Conservation (phyloP, 306 rosid genomes). For the Casuarina glauca region DNA sequence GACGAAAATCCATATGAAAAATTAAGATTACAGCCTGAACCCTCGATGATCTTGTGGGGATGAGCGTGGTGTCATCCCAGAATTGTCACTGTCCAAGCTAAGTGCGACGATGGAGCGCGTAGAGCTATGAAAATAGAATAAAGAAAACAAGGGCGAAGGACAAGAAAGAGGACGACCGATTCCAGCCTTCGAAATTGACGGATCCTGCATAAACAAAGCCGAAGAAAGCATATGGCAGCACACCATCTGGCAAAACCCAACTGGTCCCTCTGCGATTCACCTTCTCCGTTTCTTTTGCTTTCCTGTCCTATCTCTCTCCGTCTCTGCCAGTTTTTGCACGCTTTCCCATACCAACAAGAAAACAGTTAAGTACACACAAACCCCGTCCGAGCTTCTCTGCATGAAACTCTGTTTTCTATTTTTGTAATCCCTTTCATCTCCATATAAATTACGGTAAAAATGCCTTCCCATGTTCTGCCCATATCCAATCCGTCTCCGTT, state of each 20-base stretch:
- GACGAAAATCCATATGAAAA: no score
- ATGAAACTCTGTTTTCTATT: neutral
- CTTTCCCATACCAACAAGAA: neutral
- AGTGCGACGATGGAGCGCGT: no score
- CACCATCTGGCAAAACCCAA: constrained; percentile 12
- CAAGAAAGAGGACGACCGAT: constrained; percentile 8
- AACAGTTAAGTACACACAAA: neutral
- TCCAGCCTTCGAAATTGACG: constrained; percentile 17
- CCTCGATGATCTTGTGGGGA: no score
- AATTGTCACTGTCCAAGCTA: no score
- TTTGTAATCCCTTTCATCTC: neutral
- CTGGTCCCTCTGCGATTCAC: neutral
- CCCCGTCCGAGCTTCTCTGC: neutral
- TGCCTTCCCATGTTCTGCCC: constrained; percentile 70
- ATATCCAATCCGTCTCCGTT: constrained; percentile 31
- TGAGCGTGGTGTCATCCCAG: no score
- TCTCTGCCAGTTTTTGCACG: neutral
- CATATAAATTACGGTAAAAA: constrained; percentile 15
- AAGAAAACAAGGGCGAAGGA: neutral
- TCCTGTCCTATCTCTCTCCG: neutral
- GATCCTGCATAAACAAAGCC: no score
- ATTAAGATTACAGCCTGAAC: no score
- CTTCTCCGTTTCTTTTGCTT: neutral
- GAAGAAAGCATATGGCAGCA: neutral
- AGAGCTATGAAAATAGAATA: no score